Conservation (phyloP, 2,329 filamentous ascomycete genomes). For the Diaporthe caulivora region DNA sequence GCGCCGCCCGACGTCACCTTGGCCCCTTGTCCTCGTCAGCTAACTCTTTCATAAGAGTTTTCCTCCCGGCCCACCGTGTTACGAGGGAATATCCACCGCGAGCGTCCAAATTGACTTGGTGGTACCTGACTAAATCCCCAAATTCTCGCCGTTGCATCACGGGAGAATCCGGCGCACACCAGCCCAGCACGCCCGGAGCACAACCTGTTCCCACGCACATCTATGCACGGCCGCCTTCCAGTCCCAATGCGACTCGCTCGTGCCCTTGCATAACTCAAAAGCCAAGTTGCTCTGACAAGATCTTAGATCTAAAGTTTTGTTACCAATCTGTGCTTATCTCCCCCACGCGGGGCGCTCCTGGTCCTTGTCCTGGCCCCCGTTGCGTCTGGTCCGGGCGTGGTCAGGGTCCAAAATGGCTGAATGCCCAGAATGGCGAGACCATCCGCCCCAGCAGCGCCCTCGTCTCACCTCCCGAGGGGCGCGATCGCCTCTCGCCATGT, state of each 20-base stretch:
- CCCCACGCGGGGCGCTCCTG: conserved; percentile 38
- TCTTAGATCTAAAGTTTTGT: conserved; percentile 38
- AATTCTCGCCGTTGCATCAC: neutral
- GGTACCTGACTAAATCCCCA: conserved; percentile 15
- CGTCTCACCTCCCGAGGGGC: neutral
- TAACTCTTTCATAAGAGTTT: conserved; percentile 38
- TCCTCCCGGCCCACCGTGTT: conserved; percentile 34
- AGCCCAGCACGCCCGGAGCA: neutral
- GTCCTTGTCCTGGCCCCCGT: neutral
- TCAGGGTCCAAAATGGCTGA: conserved; percentile 30
- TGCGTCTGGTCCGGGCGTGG: neutral
- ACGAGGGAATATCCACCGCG: conserved; percentile 34
- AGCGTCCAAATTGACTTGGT: conserved; percentile 15
- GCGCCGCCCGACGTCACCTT: conserved; percentile 20
- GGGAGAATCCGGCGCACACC: conserved; percentile 23
- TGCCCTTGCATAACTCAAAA: conserved; percentile 1
- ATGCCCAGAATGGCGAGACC: conserved; percentile 20
- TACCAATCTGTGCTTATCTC: conserved; percentile 30
- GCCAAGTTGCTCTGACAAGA: conserved; percentile 39
- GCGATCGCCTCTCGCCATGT: conserved; percentile 31
- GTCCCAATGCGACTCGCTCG: conserved; percentile 11
- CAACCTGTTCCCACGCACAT: conserved; percentile 12
- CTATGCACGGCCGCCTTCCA: neutral
- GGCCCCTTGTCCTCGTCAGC: conserved; percentile 15
- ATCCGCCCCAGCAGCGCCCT: neutral